A percentile compares a stretch with the other conserved stretches of the same genome.
Evolutionary conservation across 2,329 filamentous ascomycete species (phyloP).

Genomic region (Fusarium circinatum): DNA sequence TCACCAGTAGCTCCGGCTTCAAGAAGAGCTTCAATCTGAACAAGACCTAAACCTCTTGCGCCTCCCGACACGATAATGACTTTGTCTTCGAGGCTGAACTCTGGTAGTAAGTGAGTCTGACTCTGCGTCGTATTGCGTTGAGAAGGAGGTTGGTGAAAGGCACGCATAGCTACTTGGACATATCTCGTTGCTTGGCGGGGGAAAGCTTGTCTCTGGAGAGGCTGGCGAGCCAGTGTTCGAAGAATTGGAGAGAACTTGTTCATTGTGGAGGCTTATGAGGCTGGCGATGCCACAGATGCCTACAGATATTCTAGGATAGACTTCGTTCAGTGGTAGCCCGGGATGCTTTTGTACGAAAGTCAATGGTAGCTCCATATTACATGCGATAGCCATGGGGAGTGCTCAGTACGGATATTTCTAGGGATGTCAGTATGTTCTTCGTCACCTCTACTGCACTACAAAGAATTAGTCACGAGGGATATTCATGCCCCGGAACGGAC

Average conservation of each 20-base stretch:
- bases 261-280: slow-evolving; percentile 24
- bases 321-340: not conserved
- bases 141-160: slow-evolving; percentile 36
- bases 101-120: slow-evolving; percentile 62
- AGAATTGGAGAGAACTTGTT: slow-evolving; percentile 41
- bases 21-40: slow-evolving; percentile 80
- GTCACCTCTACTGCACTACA: slow-evolving; percentile 13
- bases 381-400: not conserved
- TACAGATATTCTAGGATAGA: not conserved
- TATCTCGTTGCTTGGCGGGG: slow-evolving; percentile 14
- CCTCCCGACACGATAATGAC: slow-evolving; percentile 82
- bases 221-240: slow-evolving; percentile 31
- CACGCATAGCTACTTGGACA: slow-evolving; percentile 22
- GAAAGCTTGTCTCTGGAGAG: slow-evolving; percentile 20
- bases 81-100: slow-evolving; percentile 80
- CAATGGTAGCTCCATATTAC: not conserved
- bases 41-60: slow-evolving; percentile 80
- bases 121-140: slow-evolving; percentile 26
- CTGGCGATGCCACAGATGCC: not conserved
- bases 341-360: slow-evolving; percentile 19
- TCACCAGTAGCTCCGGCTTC: slow-evolving; percentile 79
- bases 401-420: not conserved
- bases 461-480: slow-evolving; percentile 8
- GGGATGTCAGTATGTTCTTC: not conserved
- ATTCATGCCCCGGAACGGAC: not conserved